Base-by-base conservation (phyloP, 78 protist species). In the Dictyostelium brefeldianum region DNA sequence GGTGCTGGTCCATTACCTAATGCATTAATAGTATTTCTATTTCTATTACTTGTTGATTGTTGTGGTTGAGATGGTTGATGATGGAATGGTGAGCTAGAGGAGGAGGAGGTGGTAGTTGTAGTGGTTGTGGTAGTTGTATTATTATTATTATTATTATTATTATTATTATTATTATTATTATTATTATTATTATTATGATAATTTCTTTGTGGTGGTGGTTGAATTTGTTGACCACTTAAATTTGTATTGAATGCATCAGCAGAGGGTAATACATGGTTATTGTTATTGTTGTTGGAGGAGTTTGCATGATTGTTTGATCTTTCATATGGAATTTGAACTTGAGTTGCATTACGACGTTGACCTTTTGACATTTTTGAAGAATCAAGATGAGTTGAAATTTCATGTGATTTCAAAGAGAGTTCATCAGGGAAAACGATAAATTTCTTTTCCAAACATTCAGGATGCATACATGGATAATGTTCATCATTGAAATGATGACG, bases 391-490 rank as follows among this genome's bases (percentile, higher is more conserved):
- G 89, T 71, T 5, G 83, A 78, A 15, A 91, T 83, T 12, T 80
- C 67, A 50, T 91, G 95, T 12, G 80, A 79, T 18, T 50, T 67
- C 18, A 91, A 41, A 18, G 83, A 0, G 41, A 77, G 15, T 51
- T 82, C 90, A 25, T 91, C 95, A 12, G 51, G n/a, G 11, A 81
- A 91, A 3, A 91, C 95, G 47, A 91, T 91, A 50, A 46, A 91
- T 67, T 78, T 80, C 77, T 91, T 47, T 27, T 91, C 81, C 7
- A 77, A n/a, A 79, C 95, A 91, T 1, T 70, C 83, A 6, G 95
- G 95, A 65, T 91, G 83, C 71, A 62, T 79, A 71, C 95, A 91
- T 14, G 75, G 90, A 70, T 18, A 78, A 57, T 91, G 95, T 46
- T 79, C 95, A 25, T 79, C 90, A 27, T 56, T 25, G 73, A 91